A percentile compares a stretch with the other conserved stretches of the same genome.
Evolutionary conservation across 78 protist species (phyloP).

Genomic region (Emiliania huxleyi): DNA sequence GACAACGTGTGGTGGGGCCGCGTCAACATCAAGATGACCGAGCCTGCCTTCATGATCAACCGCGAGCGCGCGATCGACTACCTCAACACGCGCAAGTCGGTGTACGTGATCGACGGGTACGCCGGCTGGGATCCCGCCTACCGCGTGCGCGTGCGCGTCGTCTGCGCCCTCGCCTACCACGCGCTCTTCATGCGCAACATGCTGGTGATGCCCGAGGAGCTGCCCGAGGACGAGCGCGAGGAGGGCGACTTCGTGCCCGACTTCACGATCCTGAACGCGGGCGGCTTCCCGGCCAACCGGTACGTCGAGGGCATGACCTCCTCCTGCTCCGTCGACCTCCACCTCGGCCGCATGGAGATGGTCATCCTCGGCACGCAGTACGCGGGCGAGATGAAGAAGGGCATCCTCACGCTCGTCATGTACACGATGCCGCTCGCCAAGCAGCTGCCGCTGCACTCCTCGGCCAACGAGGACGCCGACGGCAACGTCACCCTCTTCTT

Average conservation of each 20-base stretch:
- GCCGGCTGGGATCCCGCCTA: slow-evolving; percentile 65
- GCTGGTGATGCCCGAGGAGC: slow-evolving; percentile 11
- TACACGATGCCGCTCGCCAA: slow-evolving; percentile 86
- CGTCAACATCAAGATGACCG: slow-evolving; percentile 77
- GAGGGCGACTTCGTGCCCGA: slow-evolving; percentile 26
- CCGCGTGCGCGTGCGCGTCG: slow-evolving; percentile 59
- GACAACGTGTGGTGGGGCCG: slow-evolving; percentile 77
- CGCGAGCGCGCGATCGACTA: slow-evolving; percentile 90
- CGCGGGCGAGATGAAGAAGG: slow-evolving; percentile 98
- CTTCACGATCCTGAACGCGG: slow-evolving; percentile 50
- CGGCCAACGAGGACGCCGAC: slow-evolving; percentile 74
- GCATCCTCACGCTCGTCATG: slow-evolving; percentile 88
- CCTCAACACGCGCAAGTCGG: slow-evolving; percentile 76
- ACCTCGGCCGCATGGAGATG: slow-evolving; percentile 71
- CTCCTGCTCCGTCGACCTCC: slow-evolving; percentile 69
- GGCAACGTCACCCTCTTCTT: slow-evolving; percentile 82
- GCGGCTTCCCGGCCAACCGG: slow-evolving; percentile 84
- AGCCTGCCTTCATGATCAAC: slow-evolving; percentile 74
- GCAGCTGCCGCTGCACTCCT: slow-evolving; percentile 83
- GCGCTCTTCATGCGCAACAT: slow-evolving; percentile 79
- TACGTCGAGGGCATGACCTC: slow-evolving; percentile 63
- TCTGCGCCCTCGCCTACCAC: slow-evolving; percentile 86
- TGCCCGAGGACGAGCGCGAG: background rate
- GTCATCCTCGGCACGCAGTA: slow-evolving; percentile 91
- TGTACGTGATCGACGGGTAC: slow-evolving; percentile 85